Percentiles rank a stretch among this genome's conserved stretches.
phyloP scores from a whole-genome alignment of 1,139 yeast genomes.

The Blastobotrys malaysiensis region DNA sequence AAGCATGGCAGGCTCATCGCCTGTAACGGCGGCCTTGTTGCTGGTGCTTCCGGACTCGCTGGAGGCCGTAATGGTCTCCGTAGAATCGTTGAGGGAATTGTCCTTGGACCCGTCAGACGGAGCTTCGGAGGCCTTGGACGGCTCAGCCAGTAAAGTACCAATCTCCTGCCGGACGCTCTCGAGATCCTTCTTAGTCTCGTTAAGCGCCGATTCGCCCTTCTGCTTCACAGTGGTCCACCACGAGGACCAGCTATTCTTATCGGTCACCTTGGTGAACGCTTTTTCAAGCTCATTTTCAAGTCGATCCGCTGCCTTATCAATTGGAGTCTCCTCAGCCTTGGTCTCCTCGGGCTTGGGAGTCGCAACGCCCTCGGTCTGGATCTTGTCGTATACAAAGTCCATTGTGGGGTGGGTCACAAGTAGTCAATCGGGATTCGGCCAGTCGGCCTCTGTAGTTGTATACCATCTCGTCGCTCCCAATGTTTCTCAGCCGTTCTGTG shows the following conservation, averaged over 20 bases:
- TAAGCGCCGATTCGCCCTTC: slow-evolving; percentile 40
- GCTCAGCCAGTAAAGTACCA: slow-evolving; percentile 23
- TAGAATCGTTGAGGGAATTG: slow-evolving; percentile 11
- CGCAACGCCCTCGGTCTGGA: slow-evolving; percentile 16
- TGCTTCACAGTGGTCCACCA: slow-evolving; percentile 36
- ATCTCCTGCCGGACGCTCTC: slow-evolving; percentile 26
- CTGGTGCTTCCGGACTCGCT: slow-evolving; percentile 5
- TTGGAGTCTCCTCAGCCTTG: slow-evolving; percentile 13
- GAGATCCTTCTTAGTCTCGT: slow-evolving; percentile 35
- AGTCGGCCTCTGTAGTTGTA: background rate
- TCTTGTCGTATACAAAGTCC: slow-evolving; percentile 26
- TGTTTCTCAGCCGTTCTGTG: background rate
- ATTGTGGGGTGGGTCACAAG: slow-evolving; percentile 11
- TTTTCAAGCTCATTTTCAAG: slow-evolving; percentile 52
- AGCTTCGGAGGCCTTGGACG: slow-evolving; percentile 7
- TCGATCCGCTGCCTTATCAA: slow-evolving; percentile 36
- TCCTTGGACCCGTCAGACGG: slow-evolving; percentile 2
- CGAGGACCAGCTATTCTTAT: slow-evolving; percentile 34
- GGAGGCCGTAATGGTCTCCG: slow-evolving; percentile 14
- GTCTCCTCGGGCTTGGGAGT: slow-evolving; percentile 12
- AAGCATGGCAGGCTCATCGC: slow-evolving; percentile 25
- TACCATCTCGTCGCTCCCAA: background rate
- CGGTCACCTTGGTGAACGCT: slow-evolving; percentile 41
- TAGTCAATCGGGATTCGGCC: background rate
- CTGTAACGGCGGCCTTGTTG: background rate